Evolutionary conservation across 176 grass and related monocot genomes (phyloP), one percentile per base, ranked within the genome.

Genomic region (Typha latifolia): DNA sequence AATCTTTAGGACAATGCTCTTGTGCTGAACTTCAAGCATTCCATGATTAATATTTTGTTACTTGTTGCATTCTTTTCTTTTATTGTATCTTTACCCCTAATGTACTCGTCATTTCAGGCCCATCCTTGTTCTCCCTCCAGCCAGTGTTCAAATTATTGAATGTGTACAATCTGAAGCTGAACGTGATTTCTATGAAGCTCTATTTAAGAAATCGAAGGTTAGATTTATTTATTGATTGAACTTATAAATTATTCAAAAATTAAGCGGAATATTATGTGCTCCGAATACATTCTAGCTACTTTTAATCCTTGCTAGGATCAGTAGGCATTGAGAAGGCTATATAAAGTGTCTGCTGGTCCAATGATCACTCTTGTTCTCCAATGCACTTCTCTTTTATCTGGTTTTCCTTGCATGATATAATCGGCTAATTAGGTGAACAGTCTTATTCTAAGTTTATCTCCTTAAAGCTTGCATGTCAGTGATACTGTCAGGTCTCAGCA

Each of bases 131-230:
- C 82, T 96, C 65, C 91, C 87, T 57, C 91, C 87, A 12, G 87
- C 73, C 53, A 63, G 79, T 62, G 51, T 84, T 64, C 73, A 82
- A 69, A 66, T 81, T 79, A 77, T 96, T 65, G 84, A 96, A 71
- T 96, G 87, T 14, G 65, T 79, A 66, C 84, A 87, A 72, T 72
- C 91, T 77, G 77, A 88, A 21, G 62, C 79, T 49, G 91, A 96
- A 61, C 79, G 74, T 66, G 91, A 88, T 81, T 91, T 91, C 71
- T 96, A 91, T 65, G 82, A 91, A 69, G 87, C 87, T 0, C 82
- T 96, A 64, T 96, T 91, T 61, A 84, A 71, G 67, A 91, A 79
- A 69, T 96, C 91, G 61, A 90, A 96, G 87, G 91, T 88, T 74
- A 10, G 62, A 48, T 16, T 49, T 11, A 5, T 56, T 5, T 20